A percentile compares a stretch with the other conserved stretches of the same genome.
phyloP scores from a whole-genome alignment of 192 early-diverging fungal genomes.

The Coemansia sp. region DNA sequence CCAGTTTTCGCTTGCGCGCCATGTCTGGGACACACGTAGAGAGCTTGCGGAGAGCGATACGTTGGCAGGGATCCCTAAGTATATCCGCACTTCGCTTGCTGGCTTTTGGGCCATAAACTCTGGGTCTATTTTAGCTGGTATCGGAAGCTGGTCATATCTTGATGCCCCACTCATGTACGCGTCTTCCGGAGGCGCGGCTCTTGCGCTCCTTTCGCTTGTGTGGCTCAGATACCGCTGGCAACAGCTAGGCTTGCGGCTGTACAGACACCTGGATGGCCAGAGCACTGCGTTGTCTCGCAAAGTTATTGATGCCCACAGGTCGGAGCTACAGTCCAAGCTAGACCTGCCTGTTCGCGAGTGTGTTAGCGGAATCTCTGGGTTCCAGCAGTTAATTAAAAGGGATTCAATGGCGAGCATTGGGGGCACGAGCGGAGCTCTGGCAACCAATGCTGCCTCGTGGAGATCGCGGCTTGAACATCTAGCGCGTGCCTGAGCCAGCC shows the following conservation, averaged over 20 bases:
- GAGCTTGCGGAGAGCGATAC: conserved; percentile 20
- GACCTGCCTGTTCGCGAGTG: conserved; percentile 20
- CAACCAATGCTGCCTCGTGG: conserved; percentile 21
- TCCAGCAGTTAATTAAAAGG: not conserved
- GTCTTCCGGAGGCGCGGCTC: conserved; percentile 15
- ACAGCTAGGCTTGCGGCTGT: conserved; percentile 19
- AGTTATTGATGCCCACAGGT: conserved; percentile 13
- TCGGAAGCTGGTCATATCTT: conserved; percentile 5
- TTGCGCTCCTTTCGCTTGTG: conserved; percentile 22
- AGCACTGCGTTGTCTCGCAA: conserved; percentile 7
- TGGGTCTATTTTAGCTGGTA: conserved; percentile 13
- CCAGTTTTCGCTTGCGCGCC: conserved; percentile 27
- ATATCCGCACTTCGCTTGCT: conserved; percentile 37
- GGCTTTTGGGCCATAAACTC: conserved; percentile 45
- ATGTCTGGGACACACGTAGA: conserved; percentile 36
- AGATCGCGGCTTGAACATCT: conserved; percentile 20
- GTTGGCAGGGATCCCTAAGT: conserved; percentile 23
- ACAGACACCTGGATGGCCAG: conserved; percentile 23
- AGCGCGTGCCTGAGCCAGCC: not conserved
- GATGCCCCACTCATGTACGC: conserved; percentile 20
- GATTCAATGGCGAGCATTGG: not conserved
- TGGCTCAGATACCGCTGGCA: conserved; percentile 44
- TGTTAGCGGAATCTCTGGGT: conserved; percentile 1
- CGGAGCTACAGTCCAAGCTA: conserved; percentile 20
- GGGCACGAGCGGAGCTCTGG: not conserved